Conservation (phyloP, 78 protist species). For the Anaeramoeba flamelloides region DNA sequence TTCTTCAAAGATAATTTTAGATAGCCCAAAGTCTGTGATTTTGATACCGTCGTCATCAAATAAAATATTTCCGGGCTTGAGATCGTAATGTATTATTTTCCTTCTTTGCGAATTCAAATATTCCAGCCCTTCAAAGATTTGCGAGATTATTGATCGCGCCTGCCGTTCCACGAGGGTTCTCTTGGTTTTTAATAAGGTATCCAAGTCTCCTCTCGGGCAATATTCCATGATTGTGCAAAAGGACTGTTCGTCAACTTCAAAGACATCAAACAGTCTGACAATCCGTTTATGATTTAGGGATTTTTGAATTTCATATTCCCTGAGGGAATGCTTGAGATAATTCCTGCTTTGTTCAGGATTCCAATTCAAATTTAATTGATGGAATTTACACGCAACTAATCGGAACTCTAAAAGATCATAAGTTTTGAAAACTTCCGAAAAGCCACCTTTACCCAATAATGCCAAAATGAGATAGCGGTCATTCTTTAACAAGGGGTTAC, state of each 20-base stretch:
- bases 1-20: slow-evolving; percentile 41
- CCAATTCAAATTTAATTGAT: slow-evolving; percentile 52
- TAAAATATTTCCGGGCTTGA: slow-evolving; percentile 73
- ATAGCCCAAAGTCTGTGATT: slow-evolving; percentile 72
- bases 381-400: slow-evolving; percentile 76
- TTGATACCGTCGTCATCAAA: slow-evolving; percentile 27
- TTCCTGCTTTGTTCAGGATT: slow-evolving; percentile 20
- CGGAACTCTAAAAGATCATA: slow-evolving; percentile 33
- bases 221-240: slow-evolving; percentile 62
- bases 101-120: slow-evolving; percentile 36
- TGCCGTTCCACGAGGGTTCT: slow-evolving; percentile 40
- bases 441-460: slow-evolving; percentile 71
- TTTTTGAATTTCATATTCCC: slow-evolving; percentile 61
- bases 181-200: slow-evolving; percentile 21
- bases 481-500: neutral
- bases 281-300: slow-evolving; percentile 39
- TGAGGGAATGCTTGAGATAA: slow-evolving; percentile 41
- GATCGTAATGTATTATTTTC: slow-evolving; percentile 70
- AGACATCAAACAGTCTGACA: slow-evolving; percentile 45
- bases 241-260: slow-evolving; percentile 21
- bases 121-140: slow-evolving; percentile 50
- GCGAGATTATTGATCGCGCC: slow-evolving; percentile 30
- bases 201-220: slow-evolving; percentile 49
- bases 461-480: slow-evolving; percentile 43
- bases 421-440: slow-evolving; percentile 64